phyloP scores from a whole-genome alignment of 331 rosid genomes.

The Rhamnella rubrinervis region DNA sequence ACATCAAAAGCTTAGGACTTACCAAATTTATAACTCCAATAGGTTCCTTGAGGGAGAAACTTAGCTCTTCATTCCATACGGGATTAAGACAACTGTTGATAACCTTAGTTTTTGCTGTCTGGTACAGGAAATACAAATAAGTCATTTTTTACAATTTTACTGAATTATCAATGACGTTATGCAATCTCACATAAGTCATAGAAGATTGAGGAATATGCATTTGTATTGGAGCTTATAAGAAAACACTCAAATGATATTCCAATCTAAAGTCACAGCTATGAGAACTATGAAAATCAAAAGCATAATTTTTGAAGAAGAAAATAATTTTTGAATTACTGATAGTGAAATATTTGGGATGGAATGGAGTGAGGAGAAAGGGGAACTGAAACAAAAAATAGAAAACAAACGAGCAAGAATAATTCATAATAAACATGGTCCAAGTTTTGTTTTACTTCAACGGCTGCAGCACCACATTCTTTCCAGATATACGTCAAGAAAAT shows the following conservation, averaged over 20 bases:
- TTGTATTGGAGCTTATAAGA: background rate
- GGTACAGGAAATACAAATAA: slow-evolving; percentile 34
- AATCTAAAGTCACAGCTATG: background rate
- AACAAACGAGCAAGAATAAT: background rate
- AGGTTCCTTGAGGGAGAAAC: slow-evolving; percentile 65
- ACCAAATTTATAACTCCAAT: slow-evolving; percentile 68
- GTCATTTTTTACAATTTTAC: slow-evolving; percentile 7
- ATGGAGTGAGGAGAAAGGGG: too few species aligned
- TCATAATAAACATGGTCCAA: too few species aligned
- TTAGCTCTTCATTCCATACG: slow-evolving; percentile 97
- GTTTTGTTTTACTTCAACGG: too few species aligned
- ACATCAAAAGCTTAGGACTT: slow-evolving; percentile 33
- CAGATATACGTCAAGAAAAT: too few species aligned
- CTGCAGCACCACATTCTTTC: too few species aligned
- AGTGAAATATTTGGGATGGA: background rate
- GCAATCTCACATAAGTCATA: background rate
- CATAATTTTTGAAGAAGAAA: background rate
- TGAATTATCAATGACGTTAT: background rate
- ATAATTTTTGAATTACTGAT: background rate
- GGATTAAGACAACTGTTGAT: slow-evolving; percentile 92
- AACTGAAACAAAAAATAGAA: too few species aligned
- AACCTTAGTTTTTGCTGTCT: slow-evolving; percentile 92
- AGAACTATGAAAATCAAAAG: background rate
- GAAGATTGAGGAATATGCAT: background rate
- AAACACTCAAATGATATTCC: background rate